Base-by-base conservation (phyloP, 371 early-diverging fungal genomes). In the Rhizopus stolonifer region DNA sequence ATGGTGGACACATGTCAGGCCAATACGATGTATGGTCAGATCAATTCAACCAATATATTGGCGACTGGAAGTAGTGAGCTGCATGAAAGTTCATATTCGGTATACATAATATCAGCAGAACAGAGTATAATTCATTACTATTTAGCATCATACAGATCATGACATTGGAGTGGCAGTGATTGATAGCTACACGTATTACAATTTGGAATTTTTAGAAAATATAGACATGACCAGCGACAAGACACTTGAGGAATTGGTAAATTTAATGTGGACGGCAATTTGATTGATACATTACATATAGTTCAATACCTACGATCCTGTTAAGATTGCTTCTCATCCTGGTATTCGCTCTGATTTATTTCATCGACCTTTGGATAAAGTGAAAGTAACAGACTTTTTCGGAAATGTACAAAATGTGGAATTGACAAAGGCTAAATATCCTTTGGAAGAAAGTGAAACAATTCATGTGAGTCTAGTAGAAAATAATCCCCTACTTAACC, bases 1-100 rank as follows among this genome's bases (percentile, higher is more conserved):
- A 91, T 98, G 85, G 89, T 93, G 49, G 98, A 98, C 65, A 96
- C 98, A 2, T 98, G 98, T 64, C 96, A 98, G 71, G 98, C 98
- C 14, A 93, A 93, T 56, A 92, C 96, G 6, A 89, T 98, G 91
- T 95, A 89, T 54, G 81, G 85, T 61, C 84, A 88, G 59, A 86
- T 98, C 46, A 85, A 91, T 49, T 90, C 95, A 5, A 95, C 96
- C 17, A 93, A 95, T 64, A 85, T 98, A 15, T 54, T 96, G 23
- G 89, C 94, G 24, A 90, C 93, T 5, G 96, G 95, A 11, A 93
- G 94, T 43, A 89, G 91, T 58, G 58, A 77, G 44, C 79, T 85
- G 23, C 92, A 90, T 21, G 87, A 98, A 66, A 94, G 88, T 61
- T 95, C 96, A 2, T 96, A 94, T 66, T 96, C 97, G n/a, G 87